phyloP scores from a whole-genome alignment of 164 flowering plant species.

The Macadamia integrifolia region DNA sequence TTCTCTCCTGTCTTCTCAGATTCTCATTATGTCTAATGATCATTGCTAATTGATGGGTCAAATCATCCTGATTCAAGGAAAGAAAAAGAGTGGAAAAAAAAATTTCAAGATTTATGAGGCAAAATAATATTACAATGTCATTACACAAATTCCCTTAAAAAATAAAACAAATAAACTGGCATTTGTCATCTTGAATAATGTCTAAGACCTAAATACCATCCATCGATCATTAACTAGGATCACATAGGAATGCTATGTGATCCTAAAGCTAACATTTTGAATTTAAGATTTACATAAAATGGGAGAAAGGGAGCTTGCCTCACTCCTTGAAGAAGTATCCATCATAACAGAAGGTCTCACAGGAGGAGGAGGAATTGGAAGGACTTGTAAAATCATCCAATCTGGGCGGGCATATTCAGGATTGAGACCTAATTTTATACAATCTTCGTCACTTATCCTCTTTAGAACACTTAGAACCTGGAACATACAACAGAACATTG shows the following conservation, averaged over 20 bases:
- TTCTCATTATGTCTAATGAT: slow-evolving; percentile 92
- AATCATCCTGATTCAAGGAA: slow-evolving; percentile 64
- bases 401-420: slow-evolving; percentile 98
- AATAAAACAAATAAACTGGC: no score
- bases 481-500: slow-evolving; percentile 6
- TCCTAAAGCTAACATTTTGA: background rate
- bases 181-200: no score
- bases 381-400: slow-evolving; percentile 99
- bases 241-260: background rate
- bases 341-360: slow-evolving; percentile 99
- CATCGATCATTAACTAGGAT: no score
- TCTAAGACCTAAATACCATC: no score
- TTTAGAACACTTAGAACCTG: slow-evolving; percentile 90
- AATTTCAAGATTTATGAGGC: no score
- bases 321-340: slow-evolving; percentile 98
- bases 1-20: slow-evolving; percentile 84
- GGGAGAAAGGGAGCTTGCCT: slow-evolving; percentile 43
- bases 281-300: background rate
- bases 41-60: slow-evolving; percentile 97
- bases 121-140: no score
- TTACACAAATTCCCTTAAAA: no score
- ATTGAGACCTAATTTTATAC: slow-evolving; percentile 64
- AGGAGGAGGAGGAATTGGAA: slow-evolving; percentile 98
- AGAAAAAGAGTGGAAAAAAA: no score
- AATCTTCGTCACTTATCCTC: slow-evolving; percentile 94